Percentiles rank a stretch among this genome's conserved stretches.
Evolutionary conservation across 148 eudicot species (phyloP).

Genomic region (Diospyros lotus): DNA sequence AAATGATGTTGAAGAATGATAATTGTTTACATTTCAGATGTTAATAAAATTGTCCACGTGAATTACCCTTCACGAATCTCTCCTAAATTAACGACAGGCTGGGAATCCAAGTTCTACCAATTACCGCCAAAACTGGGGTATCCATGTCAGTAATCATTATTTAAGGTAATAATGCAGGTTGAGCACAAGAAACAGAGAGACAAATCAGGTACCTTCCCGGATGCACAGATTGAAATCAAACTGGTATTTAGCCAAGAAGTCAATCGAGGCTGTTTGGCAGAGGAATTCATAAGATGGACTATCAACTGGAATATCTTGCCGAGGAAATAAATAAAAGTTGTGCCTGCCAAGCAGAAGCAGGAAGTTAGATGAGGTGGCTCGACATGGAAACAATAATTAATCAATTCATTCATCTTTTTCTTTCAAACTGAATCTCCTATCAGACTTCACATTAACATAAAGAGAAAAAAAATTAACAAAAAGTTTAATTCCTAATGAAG

Average conservation of each 20-base stretch:
- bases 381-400: background rate
- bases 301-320: constrained; percentile 62
- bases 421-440: no score
- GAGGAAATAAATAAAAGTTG: constrained; percentile 88
- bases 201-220: constrained; percentile 54
- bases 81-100: background rate
- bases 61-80: background rate
- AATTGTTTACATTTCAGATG: background rate
- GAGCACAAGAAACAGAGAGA: background rate
- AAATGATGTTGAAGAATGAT: no score
- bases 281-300: constrained; percentile 64
- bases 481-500: no score
- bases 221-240: constrained; percentile 93
- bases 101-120: background rate
- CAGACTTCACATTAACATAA: no score
- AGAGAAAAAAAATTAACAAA: no score
- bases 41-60: background rate
- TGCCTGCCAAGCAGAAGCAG: constrained; percentile 43
- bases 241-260: constrained; percentile 81
- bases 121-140: background rate
- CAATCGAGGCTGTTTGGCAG: constrained; percentile 87
- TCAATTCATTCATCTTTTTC: no score
- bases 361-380: constrained; percentile 5
- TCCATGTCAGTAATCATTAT: background rate
- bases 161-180: constrained; percentile 1